Percentiles rank a stretch among this genome's conserved stretches.
phyloP scores from a whole-genome alignment of 2,329 filamentous ascomycete genomes.

The Neocucurbitaria cava region DNA sequence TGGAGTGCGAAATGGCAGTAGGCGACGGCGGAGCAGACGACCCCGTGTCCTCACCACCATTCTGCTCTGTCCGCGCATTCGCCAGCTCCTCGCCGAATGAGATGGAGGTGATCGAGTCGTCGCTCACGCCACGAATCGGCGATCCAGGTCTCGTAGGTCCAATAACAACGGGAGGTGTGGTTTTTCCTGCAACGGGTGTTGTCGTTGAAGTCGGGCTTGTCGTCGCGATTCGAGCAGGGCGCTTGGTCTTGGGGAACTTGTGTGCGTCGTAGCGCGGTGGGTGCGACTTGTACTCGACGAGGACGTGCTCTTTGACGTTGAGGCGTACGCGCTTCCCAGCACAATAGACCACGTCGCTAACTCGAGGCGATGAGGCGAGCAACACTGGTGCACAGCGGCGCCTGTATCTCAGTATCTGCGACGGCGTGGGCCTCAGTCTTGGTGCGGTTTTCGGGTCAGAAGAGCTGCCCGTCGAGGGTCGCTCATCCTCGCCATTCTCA shows the following conservation, averaged over 20 bases:
- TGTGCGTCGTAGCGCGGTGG: conserved; percentile 56
- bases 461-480: conserved; percentile 21
- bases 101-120: conserved; percentile 43
- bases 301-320: conserved; percentile 51
- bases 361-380: conserved; percentile 52
- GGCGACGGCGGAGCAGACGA: conserved; percentile 38
- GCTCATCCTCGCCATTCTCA: conserved; percentile 24
- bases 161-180: conserved; percentile 3
- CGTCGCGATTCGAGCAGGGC: conserved; percentile 12
- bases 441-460: conserved; percentile 44
- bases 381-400: conserved; percentile 57
- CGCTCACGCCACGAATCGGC: conserved; percentile 37
- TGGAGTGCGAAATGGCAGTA: conserved; percentile 27
- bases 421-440: conserved; percentile 36
- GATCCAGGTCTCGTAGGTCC: conserved; percentile 29
- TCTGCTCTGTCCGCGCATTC: conserved; percentile 31
- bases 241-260: conserved; percentile 40
- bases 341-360: conserved; percentile 55
- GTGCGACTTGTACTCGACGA: conserved; percentile 51
- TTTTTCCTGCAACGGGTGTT: conserved; percentile 5
- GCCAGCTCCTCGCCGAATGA: conserved; percentile 43
- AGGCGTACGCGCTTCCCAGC: conserved; percentile 54
- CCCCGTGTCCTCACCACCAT: conserved; percentile 25
- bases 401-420: conserved; percentile 54
- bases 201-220: conserved; percentile 6